Evolutionary conservation across 2,329 filamentous ascomycete genomes (phyloP), one percentile per base, ranked within the genome.

Genomic region (Teratosphaeria zuluensis): DNA sequence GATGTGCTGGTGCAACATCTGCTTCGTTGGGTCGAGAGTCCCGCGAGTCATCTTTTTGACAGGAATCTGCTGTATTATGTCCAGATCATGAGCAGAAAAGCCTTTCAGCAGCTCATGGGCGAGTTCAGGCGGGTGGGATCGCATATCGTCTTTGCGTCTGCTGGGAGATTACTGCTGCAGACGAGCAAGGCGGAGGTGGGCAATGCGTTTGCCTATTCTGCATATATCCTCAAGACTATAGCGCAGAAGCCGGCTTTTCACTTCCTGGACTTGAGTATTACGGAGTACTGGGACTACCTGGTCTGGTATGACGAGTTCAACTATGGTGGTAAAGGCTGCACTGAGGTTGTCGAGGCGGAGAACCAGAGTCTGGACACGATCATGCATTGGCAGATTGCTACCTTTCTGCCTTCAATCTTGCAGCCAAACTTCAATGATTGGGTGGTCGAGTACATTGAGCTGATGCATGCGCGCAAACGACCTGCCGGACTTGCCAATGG

Each of bases 261-360:
- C 73, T 99, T 99, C 70, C 85, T 99, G 63, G 94, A 99, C 68
- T 80, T 99, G 2, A 90, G 96, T 67, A 94, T 99, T 73, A 96
- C 92, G 65, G 94, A 99, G 72, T 99, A 96, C 74, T 99, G 94
- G 94, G 94, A 99, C 73, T 97, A 96, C 68, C 84, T 99, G 0
- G 86, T 96, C 3, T 99, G 94, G 94, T 97, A 97, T 66, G 94
- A 99, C 66, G 90, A 96, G 74, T 96, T 92, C 80, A 99, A 99
- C 77, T 97, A 97, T 68, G 95, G 94, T 58, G 94, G 94, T 61
- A 95, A 95, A 69, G 94, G 89, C 3, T 96, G 90, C 65, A 84
- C 87, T 55, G 84, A 94, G 67, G 89, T 96, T 3, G 80, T 88
- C 7, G 85, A 86, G 65, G 80, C 80, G 9, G 90, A 92, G 66